Evolutionary conservation across 2,329 filamentous ascomycete genomes (phyloP).

Genomic region (Fusarium torreyae): DNA sequence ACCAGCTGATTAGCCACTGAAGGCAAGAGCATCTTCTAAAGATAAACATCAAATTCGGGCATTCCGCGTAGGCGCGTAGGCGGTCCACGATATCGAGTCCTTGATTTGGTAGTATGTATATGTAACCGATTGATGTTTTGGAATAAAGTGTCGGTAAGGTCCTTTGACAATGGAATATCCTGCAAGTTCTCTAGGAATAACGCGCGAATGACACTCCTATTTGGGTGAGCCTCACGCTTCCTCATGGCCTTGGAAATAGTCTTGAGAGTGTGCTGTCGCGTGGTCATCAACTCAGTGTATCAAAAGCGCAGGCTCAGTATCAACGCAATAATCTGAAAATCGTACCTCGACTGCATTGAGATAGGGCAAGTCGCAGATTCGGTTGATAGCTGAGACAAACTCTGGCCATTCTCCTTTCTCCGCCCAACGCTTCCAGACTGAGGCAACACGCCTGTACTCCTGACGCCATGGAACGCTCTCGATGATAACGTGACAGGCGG

Average conservation of each 20-base stretch:
- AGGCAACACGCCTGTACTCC: neutral
- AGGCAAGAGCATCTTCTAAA: too few species aligned
- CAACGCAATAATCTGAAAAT: neutral
- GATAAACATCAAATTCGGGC: too few species aligned
- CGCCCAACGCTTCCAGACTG: neutral
- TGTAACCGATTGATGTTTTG: too few species aligned
- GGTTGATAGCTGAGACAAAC: neutral
- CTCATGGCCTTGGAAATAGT: neutral
- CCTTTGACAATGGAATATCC: too few species aligned
- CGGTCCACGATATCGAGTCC: too few species aligned
- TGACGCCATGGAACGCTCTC: neutral
- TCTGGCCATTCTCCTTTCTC: neutral
- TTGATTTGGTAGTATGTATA: too few species aligned
- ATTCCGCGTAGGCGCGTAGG: too few species aligned
- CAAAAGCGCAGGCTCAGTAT: neutral
- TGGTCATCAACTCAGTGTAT: neutral
- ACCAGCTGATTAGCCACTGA: too few species aligned
- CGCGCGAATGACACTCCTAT: neutral
- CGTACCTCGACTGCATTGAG: slow-evolving; percentile 1
- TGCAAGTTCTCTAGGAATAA: too few species aligned
- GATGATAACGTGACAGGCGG: slow-evolving; percentile 14
- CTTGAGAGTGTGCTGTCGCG: neutral
- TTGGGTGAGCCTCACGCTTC: neutral
- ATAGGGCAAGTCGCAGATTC: slow-evolving; percentile 8
- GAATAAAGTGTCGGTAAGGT: too few species aligned